These are phyloP conservation scores for Aspergillus texensis DNA, from an alignment of 2,329 filamentous ascomycete species.

Conservation along the genomic window DNA sequence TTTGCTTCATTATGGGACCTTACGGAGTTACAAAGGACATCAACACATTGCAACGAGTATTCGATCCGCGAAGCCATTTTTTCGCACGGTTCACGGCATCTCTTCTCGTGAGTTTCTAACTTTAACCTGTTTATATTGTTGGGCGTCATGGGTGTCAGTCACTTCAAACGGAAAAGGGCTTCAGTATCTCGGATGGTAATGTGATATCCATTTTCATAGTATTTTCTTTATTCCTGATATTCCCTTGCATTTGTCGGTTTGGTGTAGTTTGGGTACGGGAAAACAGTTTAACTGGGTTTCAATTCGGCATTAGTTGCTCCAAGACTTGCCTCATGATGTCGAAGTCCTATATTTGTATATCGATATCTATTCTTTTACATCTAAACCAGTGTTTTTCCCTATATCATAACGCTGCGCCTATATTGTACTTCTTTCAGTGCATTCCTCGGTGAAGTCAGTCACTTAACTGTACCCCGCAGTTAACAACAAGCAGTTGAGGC, in stretches of 20 bases:
- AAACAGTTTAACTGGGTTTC: conserved; percentile 9
- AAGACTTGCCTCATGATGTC: too few species aligned
- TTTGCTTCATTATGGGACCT: conserved; percentile 7
- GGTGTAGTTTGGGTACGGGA: conserved; percentile 24
- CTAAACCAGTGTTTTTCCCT: neutral
- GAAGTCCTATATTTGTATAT: neutral
- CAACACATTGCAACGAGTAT: conserved; percentile 1
- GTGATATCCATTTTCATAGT: neutral
- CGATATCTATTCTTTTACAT: neutral
- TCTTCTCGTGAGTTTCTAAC: neutral
- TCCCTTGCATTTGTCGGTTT: neutral
- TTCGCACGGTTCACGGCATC: neutral
- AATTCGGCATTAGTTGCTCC: neutral
- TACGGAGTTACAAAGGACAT: neutral
- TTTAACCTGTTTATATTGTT: neutral
- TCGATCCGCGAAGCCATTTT: neutral
- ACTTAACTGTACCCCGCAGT: neutral
- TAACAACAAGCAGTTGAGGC: neutral
- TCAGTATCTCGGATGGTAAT: neutral
- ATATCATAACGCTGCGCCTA: neutral
- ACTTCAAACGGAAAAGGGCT: neutral
- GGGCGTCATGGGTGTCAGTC: neutral
- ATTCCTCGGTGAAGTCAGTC: neutral
- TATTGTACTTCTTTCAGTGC: neutral
- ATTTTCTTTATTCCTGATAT: neutral